phyloP scores from a whole-genome alignment of 345 rosid genomes.

The Populus davidiana region DNA sequence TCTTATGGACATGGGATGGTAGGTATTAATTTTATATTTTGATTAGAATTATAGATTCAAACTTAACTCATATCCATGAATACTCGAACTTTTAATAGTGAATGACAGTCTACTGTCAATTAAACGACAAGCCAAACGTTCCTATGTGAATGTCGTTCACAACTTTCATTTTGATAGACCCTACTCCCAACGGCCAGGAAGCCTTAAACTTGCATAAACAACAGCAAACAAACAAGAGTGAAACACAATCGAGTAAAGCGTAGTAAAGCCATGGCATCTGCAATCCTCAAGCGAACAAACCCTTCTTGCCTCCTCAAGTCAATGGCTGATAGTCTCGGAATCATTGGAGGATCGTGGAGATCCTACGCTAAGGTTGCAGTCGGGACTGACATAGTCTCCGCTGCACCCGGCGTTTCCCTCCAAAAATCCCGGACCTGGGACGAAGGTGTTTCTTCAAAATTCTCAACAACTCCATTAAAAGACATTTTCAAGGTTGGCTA shows the following conservation, averaged over 20 bases:
- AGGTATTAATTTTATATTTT: too few relatives aligned
- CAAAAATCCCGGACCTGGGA: constrained; percentile 91
- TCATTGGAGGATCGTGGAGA: constrained; percentile 36
- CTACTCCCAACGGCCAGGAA: too few relatives aligned
- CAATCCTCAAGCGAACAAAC: constrained; percentile 42
- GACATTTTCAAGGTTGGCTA: constrained; percentile 66
- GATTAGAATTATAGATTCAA: too few relatives aligned
- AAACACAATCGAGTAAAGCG: neutral
- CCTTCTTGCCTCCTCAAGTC: constrained; percentile 30
- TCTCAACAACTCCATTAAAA: constrained; percentile 63
- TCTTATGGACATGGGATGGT: too few relatives aligned
- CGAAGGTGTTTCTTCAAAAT: constrained; percentile 75
- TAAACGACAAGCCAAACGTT: too few relatives aligned
- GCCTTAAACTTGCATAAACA: neutral
- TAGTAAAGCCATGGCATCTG: constrained; percentile 47
- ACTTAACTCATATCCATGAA: too few relatives aligned
- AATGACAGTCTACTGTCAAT: too few relatives aligned
- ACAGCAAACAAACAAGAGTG: too few relatives aligned
- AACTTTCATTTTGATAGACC: too few relatives aligned
- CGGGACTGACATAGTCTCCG: constrained; percentile 61
- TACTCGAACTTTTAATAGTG: too few relatives aligned
- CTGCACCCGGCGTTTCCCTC: constrained; percentile 67
- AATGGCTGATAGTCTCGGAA: constrained; percentile 22
- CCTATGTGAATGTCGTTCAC: too few relatives aligned
- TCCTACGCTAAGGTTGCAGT: constrained; percentile 59